Conservation (phyloP, 2,329 filamentous ascomycete species). For the Kalmusia sp. region DNA sequence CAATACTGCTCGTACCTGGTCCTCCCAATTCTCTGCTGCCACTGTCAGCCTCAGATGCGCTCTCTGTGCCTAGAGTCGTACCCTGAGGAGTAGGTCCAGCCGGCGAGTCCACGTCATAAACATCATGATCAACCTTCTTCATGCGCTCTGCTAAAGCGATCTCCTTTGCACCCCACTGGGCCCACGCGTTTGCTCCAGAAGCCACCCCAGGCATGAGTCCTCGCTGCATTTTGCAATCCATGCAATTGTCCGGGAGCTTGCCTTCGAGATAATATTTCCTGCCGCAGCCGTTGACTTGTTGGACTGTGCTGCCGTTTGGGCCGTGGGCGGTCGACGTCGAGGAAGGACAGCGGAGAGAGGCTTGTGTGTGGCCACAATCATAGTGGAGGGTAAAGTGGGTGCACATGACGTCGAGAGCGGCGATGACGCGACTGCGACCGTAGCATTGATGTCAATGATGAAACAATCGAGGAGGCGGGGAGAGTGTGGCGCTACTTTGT, state of each 20-base stretch:
- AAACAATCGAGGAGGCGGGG: neutral
- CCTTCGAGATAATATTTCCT: neutral
- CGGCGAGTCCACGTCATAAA: neutral
- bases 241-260: slow-evolving; percentile 7
- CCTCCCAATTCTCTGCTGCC: neutral
- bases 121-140: neutral
- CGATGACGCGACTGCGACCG: neutral
- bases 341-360: slow-evolving; percentile 13
- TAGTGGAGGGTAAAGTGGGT: slow-evolving; percentile 17
- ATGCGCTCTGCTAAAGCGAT: neutral
- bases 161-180: slow-evolving; percentile 2
- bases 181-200: slow-evolving; percentile 7
- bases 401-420: slow-evolving; percentile 11
- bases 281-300: neutral
- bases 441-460: neutral
- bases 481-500: neutral
- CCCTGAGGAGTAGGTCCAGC: neutral
- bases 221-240: slow-evolving; percentile 8
- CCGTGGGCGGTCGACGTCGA: neutral
- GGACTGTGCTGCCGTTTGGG: neutral
- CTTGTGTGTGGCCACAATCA: slow-evolving; percentile 10
- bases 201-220: slow-evolving; percentile 5
- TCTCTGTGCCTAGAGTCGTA: neutral
- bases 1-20: neutral
- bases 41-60: too few species aligned